Percentiles rank a stretch among this genome's conserved stretches.
phyloP scores from a whole-genome alignment of 2,329 filamentous ascomycete species.

The Akanthomyces uredinophilus region DNA sequence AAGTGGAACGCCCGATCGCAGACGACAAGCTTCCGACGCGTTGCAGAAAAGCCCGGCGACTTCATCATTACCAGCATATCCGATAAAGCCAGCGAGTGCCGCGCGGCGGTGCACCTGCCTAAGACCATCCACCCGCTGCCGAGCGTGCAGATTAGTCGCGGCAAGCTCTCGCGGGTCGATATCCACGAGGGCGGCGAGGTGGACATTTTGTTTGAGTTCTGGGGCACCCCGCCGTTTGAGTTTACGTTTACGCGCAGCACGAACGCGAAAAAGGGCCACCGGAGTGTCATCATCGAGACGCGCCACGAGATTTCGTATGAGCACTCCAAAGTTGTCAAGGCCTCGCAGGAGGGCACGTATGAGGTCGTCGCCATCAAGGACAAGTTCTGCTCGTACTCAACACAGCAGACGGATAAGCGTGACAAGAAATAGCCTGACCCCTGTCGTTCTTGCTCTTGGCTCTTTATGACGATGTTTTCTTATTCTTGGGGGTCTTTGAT shows the following conservation, averaged over 20 bases:
- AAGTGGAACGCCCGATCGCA: constrained; percentile 72
- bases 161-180: constrained; percentile 73
- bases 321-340: constrained; percentile 72
- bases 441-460: neutral
- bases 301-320: constrained; percentile 81
- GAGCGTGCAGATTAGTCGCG: constrained; percentile 83
- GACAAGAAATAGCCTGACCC: constrained; percentile 31
- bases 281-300: constrained; percentile 79
- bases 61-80: constrained; percentile 84
- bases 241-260: constrained; percentile 94
- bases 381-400: constrained; percentile 83
- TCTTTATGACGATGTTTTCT: neutral
- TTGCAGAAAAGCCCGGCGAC: constrained; percentile 84
- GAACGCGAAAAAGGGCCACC: constrained; percentile 75
- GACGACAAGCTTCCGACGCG: constrained; percentile 82
- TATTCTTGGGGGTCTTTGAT: neutral
- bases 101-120: constrained; percentile 68
- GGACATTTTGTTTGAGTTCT: constrained; percentile 91
- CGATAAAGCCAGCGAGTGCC: constrained; percentile 85
- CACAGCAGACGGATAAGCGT: constrained; percentile 52
- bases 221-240: constrained; percentile 92
- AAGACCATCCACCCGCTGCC: constrained; percentile 90
- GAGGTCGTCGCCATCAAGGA: constrained; percentile 97
- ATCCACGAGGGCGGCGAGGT: constrained; percentile 96
- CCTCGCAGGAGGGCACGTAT: constrained; percentile 92